These are phyloP conservation scores for Hemileia vastatrix DNA, from an alignment of 1,284 basidiomycete genomes.

Conservation along the genomic window DNA sequence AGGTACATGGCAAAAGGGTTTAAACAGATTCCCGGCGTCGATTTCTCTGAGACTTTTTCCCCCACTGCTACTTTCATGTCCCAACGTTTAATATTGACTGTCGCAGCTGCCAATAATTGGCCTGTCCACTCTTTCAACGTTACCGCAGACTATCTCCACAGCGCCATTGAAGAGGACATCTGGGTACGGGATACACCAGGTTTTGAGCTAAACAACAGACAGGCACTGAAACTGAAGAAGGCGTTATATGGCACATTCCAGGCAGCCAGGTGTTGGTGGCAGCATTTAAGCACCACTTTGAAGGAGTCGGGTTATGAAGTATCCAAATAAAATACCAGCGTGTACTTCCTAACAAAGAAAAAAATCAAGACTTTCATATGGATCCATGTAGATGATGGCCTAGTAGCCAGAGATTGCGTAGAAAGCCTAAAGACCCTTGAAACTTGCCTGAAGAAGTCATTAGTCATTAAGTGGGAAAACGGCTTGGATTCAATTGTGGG, in stretches of 20 bases:
- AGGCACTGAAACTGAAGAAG: constrained; percentile 1
- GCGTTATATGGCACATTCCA: constrained; percentile 3
- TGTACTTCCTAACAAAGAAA: too few relatives aligned
- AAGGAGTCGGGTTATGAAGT: not conserved
- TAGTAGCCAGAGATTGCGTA: too few relatives aligned
- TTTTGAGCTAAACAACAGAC: not conserved
- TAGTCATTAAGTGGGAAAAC: too few relatives aligned
- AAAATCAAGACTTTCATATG: too few relatives aligned
- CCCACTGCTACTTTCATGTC: not conserved
- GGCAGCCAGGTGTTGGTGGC: constrained; percentile 6
- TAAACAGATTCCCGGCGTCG: not conserved
- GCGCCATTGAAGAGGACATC: not conserved
- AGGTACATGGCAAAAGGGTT: constrained; percentile 7
- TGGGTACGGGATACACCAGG: not conserved
- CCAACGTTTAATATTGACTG: not conserved
- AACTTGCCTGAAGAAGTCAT: too few relatives aligned
- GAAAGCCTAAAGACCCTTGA: too few relatives aligned
- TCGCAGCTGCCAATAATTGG: not conserved
- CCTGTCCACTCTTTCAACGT: not conserved
- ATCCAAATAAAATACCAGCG: too few relatives aligned
- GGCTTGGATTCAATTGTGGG: too few relatives aligned
- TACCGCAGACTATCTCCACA: constrained; percentile 1
- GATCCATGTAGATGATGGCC: too few relatives aligned
- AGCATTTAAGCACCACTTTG: not conserved
- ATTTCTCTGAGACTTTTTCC: not conserved